Percentiles rank a stretch among this genome's conserved stretches.
phyloP scores from a whole-genome alignment of 164 flowering plant species.

The Tetrastigma voinierianum region DNA sequence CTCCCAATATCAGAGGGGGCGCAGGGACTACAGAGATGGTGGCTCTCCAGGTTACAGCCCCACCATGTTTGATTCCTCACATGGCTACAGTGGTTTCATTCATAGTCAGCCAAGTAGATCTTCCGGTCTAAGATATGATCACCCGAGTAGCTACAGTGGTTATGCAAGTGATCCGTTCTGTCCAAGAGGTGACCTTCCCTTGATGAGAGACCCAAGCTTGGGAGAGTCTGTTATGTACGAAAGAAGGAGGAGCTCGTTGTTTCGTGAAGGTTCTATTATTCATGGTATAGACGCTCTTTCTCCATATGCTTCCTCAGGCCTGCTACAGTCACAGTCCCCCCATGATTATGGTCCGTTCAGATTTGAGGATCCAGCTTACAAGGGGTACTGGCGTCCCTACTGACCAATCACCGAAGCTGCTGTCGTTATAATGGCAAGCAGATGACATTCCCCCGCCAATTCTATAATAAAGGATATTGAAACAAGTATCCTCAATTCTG shows the following conservation, averaged over 20 bases:
- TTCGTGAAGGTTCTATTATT: constrained; percentile 33
- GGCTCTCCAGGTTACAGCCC: constrained; percentile 59
- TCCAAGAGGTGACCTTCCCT: constrained; percentile 22
- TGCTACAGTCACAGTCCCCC: constrained; percentile 14
- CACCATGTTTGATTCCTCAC: constrained; percentile 33
- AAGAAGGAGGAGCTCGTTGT: constrained; percentile 47
- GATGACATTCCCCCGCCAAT: neutral
- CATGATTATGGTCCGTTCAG: constrained; percentile 21
- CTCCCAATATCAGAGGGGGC: constrained; percentile 40
- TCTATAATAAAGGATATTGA: too few species aligned
- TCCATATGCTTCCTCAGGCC: constrained; percentile 23
- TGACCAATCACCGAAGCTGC: neutral
- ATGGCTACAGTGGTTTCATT: constrained; percentile 30
- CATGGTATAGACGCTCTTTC: constrained; percentile 16
- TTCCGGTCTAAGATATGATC: too few species aligned
- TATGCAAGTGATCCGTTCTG: neutral
- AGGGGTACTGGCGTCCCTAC: neutral
- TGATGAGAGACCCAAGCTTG: constrained; percentile 39
- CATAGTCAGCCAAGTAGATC: neutral
- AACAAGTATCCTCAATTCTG: neutral
- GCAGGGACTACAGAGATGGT: constrained; percentile 52
- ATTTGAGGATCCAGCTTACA: neutral
- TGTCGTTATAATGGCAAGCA: neutral
- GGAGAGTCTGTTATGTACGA: constrained; percentile 58
- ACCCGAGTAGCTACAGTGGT: too few species aligned